Evolutionary conservation across 257 asterid species (phyloP).

Genomic region (Marsdenia floribunda): DNA sequence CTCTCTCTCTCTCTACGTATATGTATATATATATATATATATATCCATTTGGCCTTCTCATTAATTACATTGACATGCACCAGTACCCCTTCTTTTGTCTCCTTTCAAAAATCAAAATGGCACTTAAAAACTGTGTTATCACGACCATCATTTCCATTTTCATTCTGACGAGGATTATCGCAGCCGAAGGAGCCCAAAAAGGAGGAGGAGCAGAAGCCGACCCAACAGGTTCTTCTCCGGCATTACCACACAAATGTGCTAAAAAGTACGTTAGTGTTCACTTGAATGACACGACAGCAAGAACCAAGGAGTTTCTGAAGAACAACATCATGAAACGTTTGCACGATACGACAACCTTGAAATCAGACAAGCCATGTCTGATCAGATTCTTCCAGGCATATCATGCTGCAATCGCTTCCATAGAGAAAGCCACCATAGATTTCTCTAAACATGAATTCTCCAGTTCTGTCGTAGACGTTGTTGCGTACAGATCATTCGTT

Average conservation of each 20-base stretch:
- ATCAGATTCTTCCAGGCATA: constrained; percentile 3
- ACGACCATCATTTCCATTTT: not conserved
- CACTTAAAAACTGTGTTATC: not conserved
- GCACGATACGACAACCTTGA: not conserved
- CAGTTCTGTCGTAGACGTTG: not conserved
- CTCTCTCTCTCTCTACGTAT: not conserved
- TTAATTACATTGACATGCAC: not conserved
- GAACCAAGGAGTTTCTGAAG: not conserved
- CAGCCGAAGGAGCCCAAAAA: no score
- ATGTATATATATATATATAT: not conserved
- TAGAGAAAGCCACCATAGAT: not conserved
- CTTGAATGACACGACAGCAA: not conserved
- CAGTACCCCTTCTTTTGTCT: no score
- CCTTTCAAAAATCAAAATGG: not conserved
- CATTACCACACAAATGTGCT: not conserved
- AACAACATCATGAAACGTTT: not conserved
- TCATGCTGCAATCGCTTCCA: not conserved
- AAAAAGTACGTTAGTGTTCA: not conserved
- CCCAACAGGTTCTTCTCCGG: no score
- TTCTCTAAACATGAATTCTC: not conserved
- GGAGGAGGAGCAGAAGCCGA: no score
- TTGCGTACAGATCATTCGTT: not conserved
- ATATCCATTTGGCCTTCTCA: no score
- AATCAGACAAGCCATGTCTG: not conserved
- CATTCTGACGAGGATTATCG: not conserved